phyloP scores from a whole-genome alignment of 2,329 filamentous ascomycete species.

The Chaetomiaceae sp. region DNA sequence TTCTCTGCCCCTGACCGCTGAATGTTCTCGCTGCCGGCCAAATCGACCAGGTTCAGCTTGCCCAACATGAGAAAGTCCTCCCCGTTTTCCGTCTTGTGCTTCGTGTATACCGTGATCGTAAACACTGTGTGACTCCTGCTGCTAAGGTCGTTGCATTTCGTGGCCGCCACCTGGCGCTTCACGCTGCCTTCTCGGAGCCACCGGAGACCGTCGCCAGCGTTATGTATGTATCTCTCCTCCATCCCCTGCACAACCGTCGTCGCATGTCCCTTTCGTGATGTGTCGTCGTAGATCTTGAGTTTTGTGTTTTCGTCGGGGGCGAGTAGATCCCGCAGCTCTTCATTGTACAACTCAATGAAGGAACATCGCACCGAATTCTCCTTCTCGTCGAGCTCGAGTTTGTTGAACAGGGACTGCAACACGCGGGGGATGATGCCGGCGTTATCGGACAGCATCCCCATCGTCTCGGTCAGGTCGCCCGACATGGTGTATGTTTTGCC shows the following conservation, averaged over 20 bases:
- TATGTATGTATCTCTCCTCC: conserved; percentile 92
- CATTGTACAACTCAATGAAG: conserved; percentile 97
- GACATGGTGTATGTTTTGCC: conserved; percentile 99
- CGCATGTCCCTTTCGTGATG: conserved; percentile 74
- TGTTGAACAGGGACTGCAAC: conserved; percentile 78
- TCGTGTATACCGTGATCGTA: conserved; percentile 87
- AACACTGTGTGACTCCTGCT: conserved; percentile 97
- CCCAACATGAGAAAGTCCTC: conserved; percentile 87
- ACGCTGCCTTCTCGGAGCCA: conserved; percentile 83
- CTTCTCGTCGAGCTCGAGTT: conserved; percentile 68
- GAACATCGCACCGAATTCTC: conserved; percentile 95
- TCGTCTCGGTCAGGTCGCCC: conserved; percentile 84
- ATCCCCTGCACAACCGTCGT: conserved; percentile 92
- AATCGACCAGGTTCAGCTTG: conserved; percentile 92
- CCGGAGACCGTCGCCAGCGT: conserved; percentile 77
- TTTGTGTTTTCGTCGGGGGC: conserved; percentile 75
- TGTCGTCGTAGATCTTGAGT: conserved; percentile 93
- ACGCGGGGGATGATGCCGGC: conserved; percentile 94
- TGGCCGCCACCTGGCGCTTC: conserved; percentile 95
- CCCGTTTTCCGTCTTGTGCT: conserved; percentile 71
- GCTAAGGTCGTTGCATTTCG: conserved; percentile 98
- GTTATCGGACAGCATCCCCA: conserved; percentile 80
- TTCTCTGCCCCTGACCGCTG: conserved; percentile 96
- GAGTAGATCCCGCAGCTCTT: conserved; percentile 87
- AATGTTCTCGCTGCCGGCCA: conserved; percentile 97